phyloP scores from a whole-genome alignment of 75 land plant genomes.

The Selaginella tamariscina region DNA sequence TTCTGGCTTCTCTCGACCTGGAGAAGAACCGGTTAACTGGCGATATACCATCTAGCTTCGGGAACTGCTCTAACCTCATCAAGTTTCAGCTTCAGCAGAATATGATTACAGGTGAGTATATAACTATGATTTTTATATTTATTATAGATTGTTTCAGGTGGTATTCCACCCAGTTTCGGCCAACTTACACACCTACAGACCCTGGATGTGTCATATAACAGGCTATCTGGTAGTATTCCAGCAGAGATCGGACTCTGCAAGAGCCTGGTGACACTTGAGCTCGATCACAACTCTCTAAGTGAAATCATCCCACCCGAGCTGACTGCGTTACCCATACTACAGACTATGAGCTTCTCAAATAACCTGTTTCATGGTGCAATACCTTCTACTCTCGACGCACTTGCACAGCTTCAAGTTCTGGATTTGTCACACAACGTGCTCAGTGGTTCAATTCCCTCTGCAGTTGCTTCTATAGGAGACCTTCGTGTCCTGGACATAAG shows the following conservation, averaged over 20 bases:
- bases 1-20: slow-evolving; percentile 53
- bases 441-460: not conserved
- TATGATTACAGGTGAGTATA: not conserved
- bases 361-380: not conserved
- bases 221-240: slow-evolving; percentile 35
- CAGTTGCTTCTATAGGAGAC: not conserved
- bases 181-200: not conserved
- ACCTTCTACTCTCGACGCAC: not conserved
- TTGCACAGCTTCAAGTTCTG: not conserved
- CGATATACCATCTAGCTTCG: slow-evolving; percentile 32
- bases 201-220: not conserved
- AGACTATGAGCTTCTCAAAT: not conserved
- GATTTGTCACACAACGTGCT: not conserved
- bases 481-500: slow-evolving; percentile 1
- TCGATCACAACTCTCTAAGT: not conserved
- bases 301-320: not conserved
- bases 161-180: slow-evolving; percentile 1
- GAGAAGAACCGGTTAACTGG: slow-evolving; percentile 44
- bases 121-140: too few species aligned
- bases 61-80: slow-evolving; percentile 30
- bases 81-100: slow-evolving; percentile 20
- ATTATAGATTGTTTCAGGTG: too few species aligned
- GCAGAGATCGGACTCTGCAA: slow-evolving; percentile 30
- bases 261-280: not conserved
- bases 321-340: not conserved